Conservation (phyloP, 768 basidiomycete genomes). For the Leccinum arenicola region DNA sequence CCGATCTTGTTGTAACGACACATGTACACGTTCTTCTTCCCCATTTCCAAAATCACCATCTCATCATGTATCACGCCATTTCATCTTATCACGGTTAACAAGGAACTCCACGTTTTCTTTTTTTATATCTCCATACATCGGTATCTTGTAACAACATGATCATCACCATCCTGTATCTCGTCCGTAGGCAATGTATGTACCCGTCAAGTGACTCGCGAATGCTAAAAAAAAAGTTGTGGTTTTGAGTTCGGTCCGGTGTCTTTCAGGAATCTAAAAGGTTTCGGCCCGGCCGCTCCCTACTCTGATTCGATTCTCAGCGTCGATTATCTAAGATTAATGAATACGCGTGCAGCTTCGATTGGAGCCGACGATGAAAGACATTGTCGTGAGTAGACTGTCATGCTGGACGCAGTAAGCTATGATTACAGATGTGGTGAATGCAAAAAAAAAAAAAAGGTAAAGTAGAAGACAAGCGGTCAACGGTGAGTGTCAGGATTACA, state of each 20-base stretch:
- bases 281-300: neutral
- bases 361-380: neutral
- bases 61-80: neutral
- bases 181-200: neutral
- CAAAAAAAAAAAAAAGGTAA: neutral
- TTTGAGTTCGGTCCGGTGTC: neutral
- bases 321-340: constrained; percentile 8
- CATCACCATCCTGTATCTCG: neutral
- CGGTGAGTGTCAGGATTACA: constrained; percentile 15
- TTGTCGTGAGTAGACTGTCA: neutral
- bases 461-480: neutral
- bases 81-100: neutral
- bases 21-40: neutral
- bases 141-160: neutral
- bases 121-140: neutral
- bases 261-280: neutral
- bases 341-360: neutral
- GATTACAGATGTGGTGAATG: neutral
- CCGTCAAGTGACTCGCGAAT: neutral
- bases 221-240: neutral
- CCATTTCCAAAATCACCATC: neutral
- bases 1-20: neutral
- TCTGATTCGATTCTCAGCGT: neutral
- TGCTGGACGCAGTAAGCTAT: neutral
- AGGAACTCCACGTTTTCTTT: neutral